phyloP scores from a whole-genome alignment of 495 filamentous ascomycete species.

The Bathelium albidoporum region DNA sequence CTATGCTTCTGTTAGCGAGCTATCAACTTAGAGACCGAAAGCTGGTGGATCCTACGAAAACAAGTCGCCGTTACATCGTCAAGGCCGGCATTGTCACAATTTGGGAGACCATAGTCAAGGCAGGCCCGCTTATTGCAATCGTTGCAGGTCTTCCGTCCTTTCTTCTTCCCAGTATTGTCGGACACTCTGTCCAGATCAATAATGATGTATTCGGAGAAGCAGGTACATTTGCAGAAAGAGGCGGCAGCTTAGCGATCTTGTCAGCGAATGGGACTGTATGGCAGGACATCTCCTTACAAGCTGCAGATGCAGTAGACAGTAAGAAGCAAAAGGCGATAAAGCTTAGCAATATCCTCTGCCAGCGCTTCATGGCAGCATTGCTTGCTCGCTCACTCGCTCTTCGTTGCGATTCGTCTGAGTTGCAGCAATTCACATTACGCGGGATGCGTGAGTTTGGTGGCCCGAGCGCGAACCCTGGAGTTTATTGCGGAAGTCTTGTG shows the following conservation, averaged over 20 bases:
- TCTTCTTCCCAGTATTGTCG: conserved; percentile 28
- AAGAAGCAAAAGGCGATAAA: conserved; percentile 19
- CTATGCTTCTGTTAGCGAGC: conserved; percentile 25
- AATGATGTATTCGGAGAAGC: conserved; percentile 82
- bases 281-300: conserved; percentile 20
- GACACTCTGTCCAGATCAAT: conserved; percentile 51
- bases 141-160: conserved; percentile 48
- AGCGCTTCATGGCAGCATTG: background rate
- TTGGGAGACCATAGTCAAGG: conserved; percentile 69
- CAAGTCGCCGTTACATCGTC: conserved; percentile 82
- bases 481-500: too few relatives aligned
- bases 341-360: background rate
- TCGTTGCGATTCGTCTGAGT: background rate
- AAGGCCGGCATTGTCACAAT: conserved; percentile 75
- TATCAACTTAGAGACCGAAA: background rate
- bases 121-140: conserved; percentile 92
- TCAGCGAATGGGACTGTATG: background rate
- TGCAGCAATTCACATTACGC: too few relatives aligned
- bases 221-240: conserved; percentile 97
- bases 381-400: background rate
- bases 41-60: conserved; percentile 52
- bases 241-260: conserved; percentile 39
- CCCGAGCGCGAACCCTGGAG: too few relatives aligned
- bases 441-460: too few relatives aligned
- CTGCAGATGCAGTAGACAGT: conserved; percentile 23